These are phyloP conservation scores for Colletotrichum cuscutae DNA, from an alignment of 2,329 filamentous ascomycete genomes.

Conservation along the genomic window DNA sequence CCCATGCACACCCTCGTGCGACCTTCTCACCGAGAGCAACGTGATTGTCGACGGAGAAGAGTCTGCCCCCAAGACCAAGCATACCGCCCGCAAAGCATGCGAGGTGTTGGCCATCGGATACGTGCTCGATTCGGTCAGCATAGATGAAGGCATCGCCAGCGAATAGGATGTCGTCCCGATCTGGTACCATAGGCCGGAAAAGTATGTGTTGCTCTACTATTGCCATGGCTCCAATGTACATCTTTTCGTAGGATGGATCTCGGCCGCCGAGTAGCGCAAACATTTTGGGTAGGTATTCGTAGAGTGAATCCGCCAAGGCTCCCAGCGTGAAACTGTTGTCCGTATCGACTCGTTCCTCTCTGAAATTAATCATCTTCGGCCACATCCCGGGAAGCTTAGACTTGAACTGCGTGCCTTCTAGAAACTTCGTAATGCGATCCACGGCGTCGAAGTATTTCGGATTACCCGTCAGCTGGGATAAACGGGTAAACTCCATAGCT, in stretches of 20 bases:
- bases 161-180: conserved; percentile 68
- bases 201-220: conserved; percentile 66
- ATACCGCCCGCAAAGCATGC: conserved; percentile 63
- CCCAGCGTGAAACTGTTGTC: conserved; percentile 47
- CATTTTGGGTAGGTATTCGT: conserved; percentile 55
- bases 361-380: conserved; percentile 72
- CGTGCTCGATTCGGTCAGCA: conserved; percentile 28
- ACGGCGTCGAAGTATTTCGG: conserved; percentile 80
- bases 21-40: conserved; percentile 56
- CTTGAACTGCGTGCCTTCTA: conserved; percentile 71
- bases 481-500: conserved; percentile 76
- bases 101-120: conserved; percentile 55
- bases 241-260: conserved; percentile 62
- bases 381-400: conserved; percentile 79
- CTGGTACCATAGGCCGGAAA: conserved; percentile 72
- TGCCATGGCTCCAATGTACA: conserved; percentile 67
- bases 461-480: conserved; percentile 78
- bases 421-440: conserved; percentile 72
- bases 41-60: conserved; percentile 53
- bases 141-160: conserved; percentile 50
- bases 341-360: conserved; percentile 53
- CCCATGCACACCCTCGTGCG: conserved; percentile 62
- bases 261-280: conserved; percentile 68
- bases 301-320: conserved; percentile 52
- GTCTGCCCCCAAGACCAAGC: conserved; percentile 58